Evolutionary conservation across 2,329 filamentous ascomycete genomes (phyloP), one percentile per base, ranked within the genome.

Genomic region (Madurella mycetomatis): DNA sequence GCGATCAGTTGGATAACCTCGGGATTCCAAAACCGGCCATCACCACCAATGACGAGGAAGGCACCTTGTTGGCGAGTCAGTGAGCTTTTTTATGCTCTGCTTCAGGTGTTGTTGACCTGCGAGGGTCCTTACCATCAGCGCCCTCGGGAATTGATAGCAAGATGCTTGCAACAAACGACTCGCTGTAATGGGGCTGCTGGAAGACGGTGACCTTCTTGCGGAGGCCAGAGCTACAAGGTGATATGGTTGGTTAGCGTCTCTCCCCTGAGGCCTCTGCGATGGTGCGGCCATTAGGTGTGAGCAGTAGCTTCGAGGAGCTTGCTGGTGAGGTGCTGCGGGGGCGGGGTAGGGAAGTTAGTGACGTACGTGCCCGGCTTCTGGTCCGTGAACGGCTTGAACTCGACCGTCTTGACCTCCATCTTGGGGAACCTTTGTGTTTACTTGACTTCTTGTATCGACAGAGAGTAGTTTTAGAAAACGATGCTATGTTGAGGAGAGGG

Each of bases 351-450:
- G 3, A 25, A 25, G 3, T 3, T 58, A 59, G 61, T 62, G 64
- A 91, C 92, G 75, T 85, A 96, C 92, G 92, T 97, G 83, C 92
- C 92, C 62, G 92, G 91, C 82, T 99, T 99, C 83, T 99, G 94
- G 82, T 97, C 94, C 61, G 87, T 81, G 75, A 94, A 96, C 57
- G 92, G 84, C 72, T 84, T 85, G 73, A 96, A 84, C 65, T 87
- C 82, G 67, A 96, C 88, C 51, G 87, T 90, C 74, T 89, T 82
- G 73, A 79, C 70, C 62, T 76, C 75, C 90, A 96, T 94, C 68
- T 61, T 80, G 69, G 31, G 4, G 44, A 16, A 18, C 4, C 5
- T 11, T 37, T 37, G 32, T 37, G 45, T 25, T 25, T 7, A 25
- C 3, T 25, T 7, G 25, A 7, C 25, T 25, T 25, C 25, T 25